Percentiles rank a stretch among this genome's conserved stretches.
Evolutionary conservation across 2,329 filamentous ascomycete species (phyloP).

Genomic region (Epichloe uncinata): DNA sequence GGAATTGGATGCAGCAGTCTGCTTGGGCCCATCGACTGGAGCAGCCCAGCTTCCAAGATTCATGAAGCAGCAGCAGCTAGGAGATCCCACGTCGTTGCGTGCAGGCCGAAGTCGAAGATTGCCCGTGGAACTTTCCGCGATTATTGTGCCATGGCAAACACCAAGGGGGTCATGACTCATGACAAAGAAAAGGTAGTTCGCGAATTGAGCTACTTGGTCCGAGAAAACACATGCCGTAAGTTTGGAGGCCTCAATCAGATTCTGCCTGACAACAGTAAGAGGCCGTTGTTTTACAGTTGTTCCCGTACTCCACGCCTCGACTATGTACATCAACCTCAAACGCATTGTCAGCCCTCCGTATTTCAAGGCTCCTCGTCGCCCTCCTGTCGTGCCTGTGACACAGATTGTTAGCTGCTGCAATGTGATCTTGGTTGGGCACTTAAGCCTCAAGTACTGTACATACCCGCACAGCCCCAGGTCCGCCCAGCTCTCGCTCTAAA

Average conservation of each 20-base stretch:
- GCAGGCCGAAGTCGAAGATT: too few relatives aligned
- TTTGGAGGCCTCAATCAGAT: not conserved
- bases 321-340: constrained; percentile 24
- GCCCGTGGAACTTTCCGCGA: not conserved
- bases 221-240: not conserved
- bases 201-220: not conserved
- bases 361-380: constrained; percentile 41
- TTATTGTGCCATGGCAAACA: not conserved
- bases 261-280: not conserved
- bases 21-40: not conserved
- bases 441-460: constrained; percentile 19
- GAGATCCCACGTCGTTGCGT: too few relatives aligned
- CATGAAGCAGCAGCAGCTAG: not conserved
- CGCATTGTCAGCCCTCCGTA: constrained; percentile 2
- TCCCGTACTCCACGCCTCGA: constrained; percentile 4
- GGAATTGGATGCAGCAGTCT: not conserved
- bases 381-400: constrained; percentile 35
- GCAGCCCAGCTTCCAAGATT: not conserved
- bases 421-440: not conserved
- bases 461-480: constrained; percentile 52
- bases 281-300: not conserved
- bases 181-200: constrained; percentile 1
- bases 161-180: not conserved
- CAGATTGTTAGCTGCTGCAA: not conserved
- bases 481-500: constrained; percentile 62